phyloP scores from a whole-genome alignment of 176 grass and related monocot genomes.

The Phyllostachys edulis region DNA sequence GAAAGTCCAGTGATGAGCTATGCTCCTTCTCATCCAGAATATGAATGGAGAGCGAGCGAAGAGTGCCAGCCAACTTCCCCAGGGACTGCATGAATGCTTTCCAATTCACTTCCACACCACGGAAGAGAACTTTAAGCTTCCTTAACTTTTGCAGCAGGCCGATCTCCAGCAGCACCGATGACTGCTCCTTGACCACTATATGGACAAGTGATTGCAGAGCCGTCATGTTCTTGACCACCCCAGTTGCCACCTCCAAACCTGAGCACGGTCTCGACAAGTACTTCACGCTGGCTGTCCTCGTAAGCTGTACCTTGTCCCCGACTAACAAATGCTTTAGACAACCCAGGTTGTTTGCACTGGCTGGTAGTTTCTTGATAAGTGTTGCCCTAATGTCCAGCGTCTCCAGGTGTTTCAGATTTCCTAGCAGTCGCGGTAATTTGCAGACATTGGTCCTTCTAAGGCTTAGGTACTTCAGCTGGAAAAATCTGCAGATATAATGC shows the following conservation, averaged over 20 bases:
- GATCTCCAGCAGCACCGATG: background rate
- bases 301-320: background rate
- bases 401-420: slow-evolving; percentile 9
- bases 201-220: background rate
- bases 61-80: too few relatives aligned
- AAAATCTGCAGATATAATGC: background rate
- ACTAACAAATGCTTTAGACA: slow-evolving; percentile 3
- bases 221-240: background rate
- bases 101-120: too few relatives aligned
- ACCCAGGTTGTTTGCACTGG: background rate
- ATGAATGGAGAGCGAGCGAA: too few relatives aligned
- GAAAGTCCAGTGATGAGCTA: too few relatives aligned
- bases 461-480: slow-evolving; percentile 30
- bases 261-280: background rate
- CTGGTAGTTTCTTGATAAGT: slow-evolving; percentile 15
- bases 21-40: too few relatives aligned
- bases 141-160: too few relatives aligned
- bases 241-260: background rate
- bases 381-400: slow-evolving; percentile 32
- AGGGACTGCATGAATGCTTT: too few relatives aligned
- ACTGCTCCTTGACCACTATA: background rate
- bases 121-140: too few relatives aligned
- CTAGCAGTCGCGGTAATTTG: slow-evolving; percentile 1
- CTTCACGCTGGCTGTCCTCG: background rate
- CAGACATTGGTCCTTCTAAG: background rate